These are phyloP conservation scores for Bjerkandera adusta DNA, from an alignment of 1,284 basidiomycete genomes.

Conservation along the genomic window DNA sequence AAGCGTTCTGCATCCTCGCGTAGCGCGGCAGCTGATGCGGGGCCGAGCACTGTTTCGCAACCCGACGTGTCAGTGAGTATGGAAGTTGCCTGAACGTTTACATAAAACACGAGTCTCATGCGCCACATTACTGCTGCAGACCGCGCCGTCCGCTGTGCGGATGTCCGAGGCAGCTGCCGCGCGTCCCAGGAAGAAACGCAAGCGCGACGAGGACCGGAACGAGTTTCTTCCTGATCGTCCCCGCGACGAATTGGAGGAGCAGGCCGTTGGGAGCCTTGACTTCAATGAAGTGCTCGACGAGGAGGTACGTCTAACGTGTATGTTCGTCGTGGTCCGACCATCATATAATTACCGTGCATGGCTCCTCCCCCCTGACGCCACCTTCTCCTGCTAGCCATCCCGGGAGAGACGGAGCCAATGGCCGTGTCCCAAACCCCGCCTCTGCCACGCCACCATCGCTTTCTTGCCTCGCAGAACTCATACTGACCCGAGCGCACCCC, in stretches of 20 bases:
- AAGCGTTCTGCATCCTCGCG: slow-evolving; percentile 11
- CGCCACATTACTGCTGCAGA: slow-evolving; percentile 3
- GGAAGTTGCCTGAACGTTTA: slow-evolving; percentile 14
- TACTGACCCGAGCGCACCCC: too few relatives aligned
- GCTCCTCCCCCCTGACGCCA: too few relatives aligned
- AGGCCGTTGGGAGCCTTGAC: slow-evolving; percentile 51
- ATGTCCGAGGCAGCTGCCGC: too few relatives aligned
- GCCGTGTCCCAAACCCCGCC: neutral
- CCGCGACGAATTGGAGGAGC: slow-evolving; percentile 42
- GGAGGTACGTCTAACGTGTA: slow-evolving; percentile 51
- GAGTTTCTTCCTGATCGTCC: slow-evolving; percentile 57
- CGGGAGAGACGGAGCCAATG: too few relatives aligned
- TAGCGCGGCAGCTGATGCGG: slow-evolving; percentile 8
- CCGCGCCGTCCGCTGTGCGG: neutral
- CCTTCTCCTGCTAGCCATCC: too few relatives aligned
- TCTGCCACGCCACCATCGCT: too few relatives aligned
- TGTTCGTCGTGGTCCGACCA: too few relatives aligned
- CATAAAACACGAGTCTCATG: slow-evolving; percentile 14
- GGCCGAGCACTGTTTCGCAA: slow-evolving; percentile 8
- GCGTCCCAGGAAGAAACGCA: slow-evolving; percentile 33
- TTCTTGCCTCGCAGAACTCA: too few relatives aligned
- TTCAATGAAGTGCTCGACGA: slow-evolving; percentile 75
- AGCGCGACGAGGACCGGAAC: slow-evolving; percentile 49
- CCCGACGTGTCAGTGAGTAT: slow-evolving; percentile 14
- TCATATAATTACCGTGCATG: too few relatives aligned